Evolutionary conservation across 2,329 filamentous ascomycete genomes (phyloP).

Genomic region (Fusarium euwallaceae): DNA sequence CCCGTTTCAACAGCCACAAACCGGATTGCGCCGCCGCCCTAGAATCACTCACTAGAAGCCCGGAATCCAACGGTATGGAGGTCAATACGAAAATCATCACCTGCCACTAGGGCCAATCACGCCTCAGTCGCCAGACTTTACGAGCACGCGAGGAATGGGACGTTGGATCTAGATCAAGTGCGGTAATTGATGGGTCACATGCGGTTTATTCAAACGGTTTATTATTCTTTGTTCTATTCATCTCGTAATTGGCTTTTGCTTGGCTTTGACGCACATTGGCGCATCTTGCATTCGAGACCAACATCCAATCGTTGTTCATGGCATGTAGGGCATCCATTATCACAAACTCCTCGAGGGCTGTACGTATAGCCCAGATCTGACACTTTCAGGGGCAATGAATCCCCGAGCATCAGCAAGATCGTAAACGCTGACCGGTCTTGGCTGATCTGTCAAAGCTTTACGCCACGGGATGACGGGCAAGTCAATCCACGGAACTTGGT

Average conservation of each 20-base stretch:
- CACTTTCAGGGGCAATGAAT: slow-evolving; percentile 13
- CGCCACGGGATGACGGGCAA: slow-evolving; percentile 21
- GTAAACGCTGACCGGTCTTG: slow-evolving; percentile 7
- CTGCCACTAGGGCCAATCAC: slow-evolving; percentile 2
- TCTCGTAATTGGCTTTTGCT: slow-evolving; percentile 2
- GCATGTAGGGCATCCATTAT: background rate
- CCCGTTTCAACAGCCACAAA: slow-evolving; percentile 1
- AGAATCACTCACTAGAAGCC: background rate
- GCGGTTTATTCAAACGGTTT: background rate
- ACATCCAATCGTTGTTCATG: slow-evolving; percentile 3
- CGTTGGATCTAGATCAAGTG: background rate
- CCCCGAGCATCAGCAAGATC: background rate
- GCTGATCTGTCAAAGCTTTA: slow-evolving; percentile 14
- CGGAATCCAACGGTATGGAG: slow-evolving; percentile 10
- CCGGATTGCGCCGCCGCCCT: background rate
- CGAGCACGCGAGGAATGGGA: slow-evolving; percentile 17
- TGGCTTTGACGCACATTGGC: slow-evolving; percentile 12
- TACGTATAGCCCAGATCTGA: slow-evolving; percentile 9
- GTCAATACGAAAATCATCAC: slow-evolving; percentile 11
- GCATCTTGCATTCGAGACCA: background rate
- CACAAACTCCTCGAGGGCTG: slow-evolving; percentile 11
- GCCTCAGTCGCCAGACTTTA: background rate
- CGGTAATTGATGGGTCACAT: slow-evolving; percentile 4
- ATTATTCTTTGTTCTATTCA: background rate
- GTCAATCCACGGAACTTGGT: slow-evolving; percentile 13